A percentile compares a stretch with the other conserved stretches of the same genome.
Evolutionary conservation across 2,329 filamentous ascomycete species (phyloP).

Genomic region (Epichloe gansuensis): DNA sequence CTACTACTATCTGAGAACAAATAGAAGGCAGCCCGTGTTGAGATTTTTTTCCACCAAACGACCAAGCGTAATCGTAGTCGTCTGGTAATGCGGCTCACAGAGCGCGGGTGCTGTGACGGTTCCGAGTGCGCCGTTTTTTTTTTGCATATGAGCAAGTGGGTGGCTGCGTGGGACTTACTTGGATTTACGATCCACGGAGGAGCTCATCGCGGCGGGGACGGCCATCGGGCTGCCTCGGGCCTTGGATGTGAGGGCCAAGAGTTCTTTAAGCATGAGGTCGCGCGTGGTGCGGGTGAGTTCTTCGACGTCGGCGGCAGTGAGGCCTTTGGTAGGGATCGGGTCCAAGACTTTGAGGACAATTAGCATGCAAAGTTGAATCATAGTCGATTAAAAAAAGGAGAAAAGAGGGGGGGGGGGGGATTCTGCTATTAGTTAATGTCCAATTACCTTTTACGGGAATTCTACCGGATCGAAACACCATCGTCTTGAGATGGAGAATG

Average conservation of each 20-base stretch:
- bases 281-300: conserved; percentile 53
- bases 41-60: background rate
- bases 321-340: conserved; percentile 62
- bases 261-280: conserved; percentile 62
- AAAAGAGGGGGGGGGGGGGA: background rate
- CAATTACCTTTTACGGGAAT: conserved; percentile 62
- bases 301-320: conserved; percentile 67
- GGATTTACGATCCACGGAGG: conserved; percentile 16
- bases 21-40: background rate
- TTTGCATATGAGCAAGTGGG: background rate
- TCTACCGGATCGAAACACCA: conserved; percentile 52
- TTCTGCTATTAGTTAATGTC: no score
- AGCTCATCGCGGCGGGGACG: conserved; percentile 19
- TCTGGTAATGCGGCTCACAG: no score
- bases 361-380: no score
- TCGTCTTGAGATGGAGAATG: conserved; percentile 49
- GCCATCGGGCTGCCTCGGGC: conserved; percentile 28
- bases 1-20: background rate
- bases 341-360: conserved; percentile 47
- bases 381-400: background rate
- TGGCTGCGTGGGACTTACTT: background rate
- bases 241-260: conserved; percentile 40
- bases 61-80: no score
- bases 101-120: no score
- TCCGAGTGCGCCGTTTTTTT: background rate